phyloP scores from a whole-genome alignment of 805 yeast genomes.

The Zygotorulaspora sp. region DNA sequence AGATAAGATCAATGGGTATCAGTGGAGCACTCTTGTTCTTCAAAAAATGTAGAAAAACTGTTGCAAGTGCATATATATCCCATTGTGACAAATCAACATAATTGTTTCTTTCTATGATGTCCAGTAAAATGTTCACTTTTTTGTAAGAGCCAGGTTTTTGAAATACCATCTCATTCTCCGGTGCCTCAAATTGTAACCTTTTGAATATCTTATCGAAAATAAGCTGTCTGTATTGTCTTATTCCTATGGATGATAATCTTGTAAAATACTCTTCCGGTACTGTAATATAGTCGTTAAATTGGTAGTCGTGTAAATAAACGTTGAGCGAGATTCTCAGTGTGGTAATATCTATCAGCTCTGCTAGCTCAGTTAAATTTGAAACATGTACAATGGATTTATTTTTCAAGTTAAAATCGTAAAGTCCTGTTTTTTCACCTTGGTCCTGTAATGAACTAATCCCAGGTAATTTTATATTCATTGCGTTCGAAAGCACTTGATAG shows the following conservation, averaged over 20 bases:
- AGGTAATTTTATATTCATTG: slow-evolving; percentile 47
- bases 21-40: slow-evolving; percentile 51
- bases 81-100: slow-evolving; percentile 59
- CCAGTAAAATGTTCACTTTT: slow-evolving; percentile 42
- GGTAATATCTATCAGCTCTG: slow-evolving; percentile 66
- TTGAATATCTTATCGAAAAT: slow-evolving; percentile 49
- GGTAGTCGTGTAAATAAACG: slow-evolving; percentile 65
- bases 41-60: slow-evolving; percentile 43
- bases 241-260: slow-evolving; percentile 27
- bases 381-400: slow-evolving; percentile 39
- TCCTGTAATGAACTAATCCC: slow-evolving; percentile 22
- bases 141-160: slow-evolving; percentile 54
- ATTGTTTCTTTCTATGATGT: slow-evolving; percentile 52
- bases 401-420: slow-evolving; percentile 14
- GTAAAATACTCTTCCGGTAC: slow-evolving; percentile 41
- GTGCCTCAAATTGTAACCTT: slow-evolving; percentile 43
- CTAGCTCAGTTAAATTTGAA: slow-evolving; percentile 47
- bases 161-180: slow-evolving; percentile 44
- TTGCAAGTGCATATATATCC: slow-evolving; percentile 48
- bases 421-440: slow-evolving; percentile 9
- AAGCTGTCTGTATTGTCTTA: slow-evolving; percentile 36
- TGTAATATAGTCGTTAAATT: slow-evolving; percentile 46
- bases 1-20: slow-evolving; percentile 46
- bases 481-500: slow-evolving; percentile 63
- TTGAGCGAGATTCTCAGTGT: slow-evolving; percentile 68